phyloP scores from a whole-genome alignment of 2,329 filamentous ascomycete species.

The Tolypocladium pustulatum region DNA sequence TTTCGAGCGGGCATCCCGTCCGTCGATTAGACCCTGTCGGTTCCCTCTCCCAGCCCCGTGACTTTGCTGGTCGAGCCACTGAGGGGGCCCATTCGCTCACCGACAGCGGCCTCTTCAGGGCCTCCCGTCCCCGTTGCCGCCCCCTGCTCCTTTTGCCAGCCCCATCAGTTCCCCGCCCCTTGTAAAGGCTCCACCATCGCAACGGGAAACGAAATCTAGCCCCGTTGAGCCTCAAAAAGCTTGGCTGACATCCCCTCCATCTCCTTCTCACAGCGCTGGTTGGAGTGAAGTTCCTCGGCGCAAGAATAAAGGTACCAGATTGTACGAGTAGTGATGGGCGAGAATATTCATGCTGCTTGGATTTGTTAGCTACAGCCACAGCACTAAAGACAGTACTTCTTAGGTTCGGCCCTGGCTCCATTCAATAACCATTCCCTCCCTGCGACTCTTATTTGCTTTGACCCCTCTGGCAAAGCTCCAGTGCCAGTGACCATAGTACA shows the following conservation, averaged over 20 bases:
- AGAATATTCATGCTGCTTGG: not conserved
- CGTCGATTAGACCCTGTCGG: not conserved
- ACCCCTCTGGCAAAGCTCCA: not conserved
- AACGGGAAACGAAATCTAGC: not conserved
- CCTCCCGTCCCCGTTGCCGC: not conserved
- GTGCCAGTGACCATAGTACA: not conserved
- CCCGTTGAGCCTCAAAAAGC: not conserved
- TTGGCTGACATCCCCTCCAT: not conserved
- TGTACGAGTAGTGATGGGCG: not conserved
- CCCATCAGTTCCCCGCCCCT: not conserved
- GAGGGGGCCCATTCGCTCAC: not conserved
- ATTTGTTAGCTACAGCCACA: not conserved
- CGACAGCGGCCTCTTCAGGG: not conserved
- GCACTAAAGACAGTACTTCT: not conserved
- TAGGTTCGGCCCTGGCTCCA: not conserved
- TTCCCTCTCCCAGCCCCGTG: not conserved
- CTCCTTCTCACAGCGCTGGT: not conserved
- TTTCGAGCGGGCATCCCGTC: not conserved
- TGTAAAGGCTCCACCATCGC: not conserved
- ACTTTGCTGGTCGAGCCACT: not conserved
- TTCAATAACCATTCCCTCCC: not conserved
- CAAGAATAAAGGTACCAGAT: too few relatives aligned
- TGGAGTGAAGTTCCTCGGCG: not conserved
- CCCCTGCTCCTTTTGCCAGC: not conserved
- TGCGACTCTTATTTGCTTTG: not conserved